Conservation (phyloP, 257 asterid species). For the Penstemon eatonii region DNA sequence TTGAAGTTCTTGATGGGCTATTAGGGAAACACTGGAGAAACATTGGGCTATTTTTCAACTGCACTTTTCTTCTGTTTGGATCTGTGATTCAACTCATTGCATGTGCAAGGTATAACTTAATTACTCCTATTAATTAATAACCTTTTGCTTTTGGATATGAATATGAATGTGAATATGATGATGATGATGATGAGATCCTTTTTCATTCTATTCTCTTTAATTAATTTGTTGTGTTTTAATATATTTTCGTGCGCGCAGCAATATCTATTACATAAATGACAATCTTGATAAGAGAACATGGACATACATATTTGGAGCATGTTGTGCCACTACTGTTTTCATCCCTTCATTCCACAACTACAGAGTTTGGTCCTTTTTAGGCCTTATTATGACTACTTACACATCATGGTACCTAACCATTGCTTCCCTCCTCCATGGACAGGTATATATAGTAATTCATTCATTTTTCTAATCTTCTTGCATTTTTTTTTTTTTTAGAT, state of each 20-base stretch:
- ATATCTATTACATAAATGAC: conserved; percentile 83
- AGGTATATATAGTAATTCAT: conserved; percentile 53
- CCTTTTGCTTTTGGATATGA: no score
- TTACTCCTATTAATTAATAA: no score
- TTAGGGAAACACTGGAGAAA: conserved; percentile 90
- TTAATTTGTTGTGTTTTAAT: no score
- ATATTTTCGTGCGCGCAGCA: conserved; percentile 43
- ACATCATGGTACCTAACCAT: conserved; percentile 85
- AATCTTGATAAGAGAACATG: conserved; percentile 86
- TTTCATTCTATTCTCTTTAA: background rate
- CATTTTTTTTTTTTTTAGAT: background rate
- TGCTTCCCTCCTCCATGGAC: conserved; percentile 79
- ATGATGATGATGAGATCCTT: background rate
- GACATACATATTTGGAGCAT: conserved; percentile 91
- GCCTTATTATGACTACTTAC: conserved; percentile 75
- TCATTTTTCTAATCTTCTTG: no score
- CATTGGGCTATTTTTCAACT: conserved; percentile 82
- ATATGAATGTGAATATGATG: no score
- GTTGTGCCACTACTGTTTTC: conserved; percentile 84
- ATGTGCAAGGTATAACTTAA: conserved; percentile 69
- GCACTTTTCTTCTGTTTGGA: conserved; percentile 92
- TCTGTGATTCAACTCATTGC: conserved; percentile 95
- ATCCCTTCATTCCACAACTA: conserved; percentile 90
- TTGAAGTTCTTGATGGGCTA: conserved; percentile 92
- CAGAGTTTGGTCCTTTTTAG: conserved; percentile 80